phyloP scores from a whole-genome alignment of 1,284 basidiomycete species.

The Pseudomicrostroma phylloplanum region DNA sequence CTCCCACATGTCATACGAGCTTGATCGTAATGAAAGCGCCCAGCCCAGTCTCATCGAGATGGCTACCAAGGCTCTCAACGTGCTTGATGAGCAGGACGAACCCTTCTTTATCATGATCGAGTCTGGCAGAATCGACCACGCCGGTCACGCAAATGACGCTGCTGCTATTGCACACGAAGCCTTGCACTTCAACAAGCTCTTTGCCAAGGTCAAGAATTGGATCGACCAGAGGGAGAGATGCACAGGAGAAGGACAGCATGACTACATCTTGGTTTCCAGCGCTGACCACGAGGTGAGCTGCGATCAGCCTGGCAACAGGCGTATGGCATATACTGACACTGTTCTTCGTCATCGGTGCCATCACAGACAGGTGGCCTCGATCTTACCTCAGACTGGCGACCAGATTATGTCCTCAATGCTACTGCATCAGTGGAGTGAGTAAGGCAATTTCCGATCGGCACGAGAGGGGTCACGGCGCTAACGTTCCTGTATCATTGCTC shows the following conservation, averaged over 20 bases:
- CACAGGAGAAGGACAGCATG: conserved; percentile 21
- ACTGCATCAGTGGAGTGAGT: too few species aligned
- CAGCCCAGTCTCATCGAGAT: conserved; percentile 49
- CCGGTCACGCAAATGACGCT: conserved; percentile 49
- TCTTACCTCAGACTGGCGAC: too few species aligned
- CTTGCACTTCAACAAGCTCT: conserved; percentile 39
- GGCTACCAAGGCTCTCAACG: conserved; percentile 45
- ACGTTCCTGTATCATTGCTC: too few species aligned
- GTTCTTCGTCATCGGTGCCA: too few species aligned
- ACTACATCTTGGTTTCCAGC: conserved; percentile 39
- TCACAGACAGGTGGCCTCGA: too few species aligned
- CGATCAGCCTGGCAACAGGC: too few species aligned
- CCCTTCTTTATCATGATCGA: conserved; percentile 50
- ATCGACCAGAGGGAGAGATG: conserved; percentile 27
- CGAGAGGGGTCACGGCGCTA: too few species aligned
- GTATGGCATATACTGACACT: too few species aligned
- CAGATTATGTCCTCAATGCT: too few species aligned
- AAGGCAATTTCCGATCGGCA: too few species aligned
- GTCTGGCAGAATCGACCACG: conserved; percentile 44
- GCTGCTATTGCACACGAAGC: conserved; percentile 47
- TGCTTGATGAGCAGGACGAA: conserved; percentile 34
- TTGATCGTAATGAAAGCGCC: conserved; percentile 40
- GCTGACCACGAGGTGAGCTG: conserved; percentile 41
- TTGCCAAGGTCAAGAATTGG: conserved; percentile 32
- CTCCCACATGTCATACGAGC: conserved; percentile 49